Conservation (phyloP, 768 basidiomycete genomes). For the Amyloporia xantha region DNA sequence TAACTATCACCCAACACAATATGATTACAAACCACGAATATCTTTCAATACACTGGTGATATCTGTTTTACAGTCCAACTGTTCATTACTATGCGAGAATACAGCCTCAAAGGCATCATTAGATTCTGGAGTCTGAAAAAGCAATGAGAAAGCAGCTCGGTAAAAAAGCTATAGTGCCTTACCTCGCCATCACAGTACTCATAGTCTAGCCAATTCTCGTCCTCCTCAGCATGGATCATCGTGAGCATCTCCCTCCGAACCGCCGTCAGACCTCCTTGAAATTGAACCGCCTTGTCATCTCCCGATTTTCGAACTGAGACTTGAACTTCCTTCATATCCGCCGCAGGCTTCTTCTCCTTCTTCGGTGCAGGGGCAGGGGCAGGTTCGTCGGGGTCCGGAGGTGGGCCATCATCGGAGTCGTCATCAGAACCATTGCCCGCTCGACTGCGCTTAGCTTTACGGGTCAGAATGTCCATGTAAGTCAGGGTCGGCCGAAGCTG, state of each 20-base stretch:
- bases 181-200: slow-evolving; percentile 65
- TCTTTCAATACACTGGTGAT: slow-evolving; percentile 20
- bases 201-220: slow-evolving; percentile 68
- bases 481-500: slow-evolving; percentile 80
- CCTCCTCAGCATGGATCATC: slow-evolving; percentile 68
- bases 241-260: slow-evolving; percentile 73
- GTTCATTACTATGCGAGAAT: slow-evolving; percentile 47
- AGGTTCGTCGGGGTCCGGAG: slow-evolving; percentile 72
- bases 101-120: slow-evolving; percentile 51
- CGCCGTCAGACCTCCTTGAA: slow-evolving; percentile 60
- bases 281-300: slow-evolving; percentile 52
- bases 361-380: slow-evolving; percentile 40
- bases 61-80: slow-evolving; percentile 21
- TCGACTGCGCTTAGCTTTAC: slow-evolving; percentile 49
- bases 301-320: slow-evolving; percentile 60
- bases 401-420: slow-evolving; percentile 74
- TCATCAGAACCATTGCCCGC: slow-evolving; percentile 49
- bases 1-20: too few species aligned
- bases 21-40: slow-evolving; percentile 17
- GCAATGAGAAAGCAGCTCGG: neutral
- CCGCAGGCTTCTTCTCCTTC: slow-evolving; percentile 49
- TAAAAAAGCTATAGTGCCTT: slow-evolving; percentile 17
- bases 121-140: slow-evolving; percentile 49
- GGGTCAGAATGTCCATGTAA: slow-evolving; percentile 68
- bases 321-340: slow-evolving; percentile 71